These are phyloP conservation scores for Coprinellus aureogranulatus DNA, from an alignment of 768 basidiomycete genomes.

Conservation along the genomic window DNA sequence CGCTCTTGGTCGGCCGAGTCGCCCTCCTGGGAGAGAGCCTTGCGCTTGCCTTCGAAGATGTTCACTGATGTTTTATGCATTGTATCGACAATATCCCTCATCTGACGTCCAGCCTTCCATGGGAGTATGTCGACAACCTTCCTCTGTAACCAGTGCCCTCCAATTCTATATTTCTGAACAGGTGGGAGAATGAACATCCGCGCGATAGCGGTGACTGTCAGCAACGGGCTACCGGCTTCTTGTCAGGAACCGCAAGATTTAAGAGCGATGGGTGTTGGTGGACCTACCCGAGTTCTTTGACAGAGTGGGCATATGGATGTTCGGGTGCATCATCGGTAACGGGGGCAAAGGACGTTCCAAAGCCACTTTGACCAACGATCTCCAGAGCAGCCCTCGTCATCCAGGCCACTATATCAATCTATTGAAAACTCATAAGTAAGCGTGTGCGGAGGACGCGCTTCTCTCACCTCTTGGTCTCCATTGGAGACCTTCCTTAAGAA, in stretches of 20 bases:
- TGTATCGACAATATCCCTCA: constrained; percentile 18
- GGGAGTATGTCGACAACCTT: constrained; percentile 19
- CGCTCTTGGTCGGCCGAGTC: constrained; percentile 31
- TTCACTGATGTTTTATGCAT: constrained; percentile 24
- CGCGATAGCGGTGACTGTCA: constrained; percentile 8
- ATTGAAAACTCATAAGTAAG: too few species aligned
- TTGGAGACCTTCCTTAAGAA: constrained; percentile 21
- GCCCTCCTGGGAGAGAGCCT: constrained; percentile 27
- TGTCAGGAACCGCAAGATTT: not conserved
- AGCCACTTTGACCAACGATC: constrained; percentile 47
- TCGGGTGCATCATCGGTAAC: constrained; percentile 27
- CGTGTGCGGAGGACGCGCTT: too few species aligned
- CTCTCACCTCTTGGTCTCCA: constrained; percentile 28
- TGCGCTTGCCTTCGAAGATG: constrained; percentile 34
- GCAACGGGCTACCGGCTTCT: not conserved
- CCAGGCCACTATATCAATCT: constrained; percentile 31
- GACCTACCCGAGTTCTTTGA: constrained; percentile 30
- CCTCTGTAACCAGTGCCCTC: not conserved
- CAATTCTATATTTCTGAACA: not conserved
- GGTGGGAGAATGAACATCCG: constrained; percentile 14
- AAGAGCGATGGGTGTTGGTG: not conserved
- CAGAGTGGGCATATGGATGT: constrained; percentile 28
- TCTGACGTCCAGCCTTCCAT: constrained; percentile 22
- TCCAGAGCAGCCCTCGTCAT: constrained; percentile 47
- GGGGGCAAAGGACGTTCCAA: constrained; percentile 43